A percentile compares a stretch with the other conserved stretches of the same genome.
phyloP scores from a whole-genome alignment of 2,329 filamentous ascomycete genomes.

The Calonectria pseudoturangicola region DNA sequence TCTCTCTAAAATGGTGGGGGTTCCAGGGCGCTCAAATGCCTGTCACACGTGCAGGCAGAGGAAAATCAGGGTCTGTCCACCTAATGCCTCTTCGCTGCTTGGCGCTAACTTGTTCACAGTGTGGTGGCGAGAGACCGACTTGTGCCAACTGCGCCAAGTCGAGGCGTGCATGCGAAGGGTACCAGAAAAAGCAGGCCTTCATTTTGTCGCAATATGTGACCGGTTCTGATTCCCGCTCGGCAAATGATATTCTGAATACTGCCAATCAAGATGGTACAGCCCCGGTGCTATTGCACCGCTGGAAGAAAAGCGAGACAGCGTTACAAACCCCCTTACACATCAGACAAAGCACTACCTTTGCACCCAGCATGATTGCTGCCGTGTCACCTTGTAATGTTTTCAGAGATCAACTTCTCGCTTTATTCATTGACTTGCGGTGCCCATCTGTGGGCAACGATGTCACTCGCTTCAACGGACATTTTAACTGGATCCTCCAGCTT shows the following conservation, averaged over 20 bases:
- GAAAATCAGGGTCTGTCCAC: conserved; percentile 25
- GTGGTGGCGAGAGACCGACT: conserved; percentile 33
- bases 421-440: conserved; percentile 25
- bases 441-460: conserved; percentile 4
- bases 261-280: conserved; percentile 1
- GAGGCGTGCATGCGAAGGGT: conserved; percentile 33
- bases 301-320: not conserved
- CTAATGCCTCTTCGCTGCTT: not conserved
- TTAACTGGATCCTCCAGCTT: conserved; percentile 35
- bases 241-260: not conserved
- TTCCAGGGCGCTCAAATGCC: conserved; percentile 36
- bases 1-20: conserved; percentile 32
- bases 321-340: not conserved
- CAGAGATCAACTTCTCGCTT: conserved; percentile 28
- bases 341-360: not conserved
- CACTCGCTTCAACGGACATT: conserved; percentile 15
- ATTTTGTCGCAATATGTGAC: conserved; percentile 29
- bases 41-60: conserved; percentile 39
- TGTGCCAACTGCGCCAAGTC: conserved; percentile 34
- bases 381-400: conserved; percentile 23
- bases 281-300: conserved; percentile 29
- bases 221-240: not conserved
- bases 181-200: conserved; percentile 34
- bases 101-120: conserved; percentile 6
- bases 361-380: not conserved